Evolutionary conservation across 2,329 filamentous ascomycete species (phyloP).

Genomic region (Corinectria fuckeliana): DNA sequence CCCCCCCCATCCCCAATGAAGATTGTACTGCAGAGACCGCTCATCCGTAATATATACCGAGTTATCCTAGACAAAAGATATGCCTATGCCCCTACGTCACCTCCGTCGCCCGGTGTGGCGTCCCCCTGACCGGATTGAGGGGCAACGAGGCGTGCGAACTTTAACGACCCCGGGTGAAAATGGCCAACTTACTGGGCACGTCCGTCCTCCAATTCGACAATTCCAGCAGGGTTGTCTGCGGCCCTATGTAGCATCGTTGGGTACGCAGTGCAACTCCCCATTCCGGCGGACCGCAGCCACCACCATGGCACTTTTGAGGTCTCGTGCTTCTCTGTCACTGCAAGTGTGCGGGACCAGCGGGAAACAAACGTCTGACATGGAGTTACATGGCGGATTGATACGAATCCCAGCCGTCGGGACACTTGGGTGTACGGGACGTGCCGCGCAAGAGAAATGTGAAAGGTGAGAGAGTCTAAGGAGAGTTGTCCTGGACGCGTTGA

Average conservation of each 20-base stretch:
- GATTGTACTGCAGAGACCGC: too few relatives aligned
- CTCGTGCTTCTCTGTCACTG: conserved; percentile 7
- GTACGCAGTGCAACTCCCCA: conserved; percentile 4
- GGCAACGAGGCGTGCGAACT: conserved; percentile 2
- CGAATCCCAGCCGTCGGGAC: background rate
- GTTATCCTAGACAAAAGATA: background rate
- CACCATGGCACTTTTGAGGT: conserved; percentile 19
- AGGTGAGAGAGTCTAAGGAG: too few relatives aligned
- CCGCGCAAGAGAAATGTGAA: background rate
- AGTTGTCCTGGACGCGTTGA: too few relatives aligned
- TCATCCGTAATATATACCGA: background rate
- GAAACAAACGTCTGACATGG: background rate
- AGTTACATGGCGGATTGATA: background rate
- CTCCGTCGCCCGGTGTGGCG: background rate
- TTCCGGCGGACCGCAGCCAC: conserved; percentile 17
- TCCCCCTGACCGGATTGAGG: background rate
- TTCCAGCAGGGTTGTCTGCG: conserved; percentile 8
- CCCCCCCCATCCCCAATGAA: background rate
- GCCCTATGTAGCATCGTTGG: conserved; percentile 9
- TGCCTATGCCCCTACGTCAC: too few relatives aligned
- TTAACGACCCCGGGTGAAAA: background rate
- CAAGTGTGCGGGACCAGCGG: background rate
- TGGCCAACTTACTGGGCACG: background rate
- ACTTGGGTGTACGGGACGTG: background rate
- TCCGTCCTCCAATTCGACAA: conserved; percentile 14